These are phyloP conservation scores for Daldinia eschscholtzii DNA, from an alignment of 2,329 filamentous ascomycete species.

Conservation along the genomic window DNA sequence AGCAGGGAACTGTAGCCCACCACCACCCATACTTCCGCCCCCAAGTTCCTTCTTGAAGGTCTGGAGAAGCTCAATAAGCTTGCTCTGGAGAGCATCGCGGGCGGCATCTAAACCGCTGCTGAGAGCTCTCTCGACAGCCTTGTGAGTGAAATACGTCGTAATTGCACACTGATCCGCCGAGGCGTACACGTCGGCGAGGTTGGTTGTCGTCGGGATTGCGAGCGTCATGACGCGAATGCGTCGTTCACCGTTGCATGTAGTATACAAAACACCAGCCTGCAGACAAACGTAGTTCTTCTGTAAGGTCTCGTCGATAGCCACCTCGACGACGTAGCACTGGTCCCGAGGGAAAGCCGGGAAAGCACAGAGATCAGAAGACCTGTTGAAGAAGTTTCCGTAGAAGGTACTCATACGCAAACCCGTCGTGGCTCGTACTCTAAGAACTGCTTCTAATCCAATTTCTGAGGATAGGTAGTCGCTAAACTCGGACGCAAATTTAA, in stretches of 20 bases:
- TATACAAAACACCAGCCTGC: slow-evolving; percentile 95
- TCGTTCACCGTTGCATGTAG: slow-evolving; percentile 96
- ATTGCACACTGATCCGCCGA: slow-evolving; percentile 95
- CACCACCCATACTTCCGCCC: slow-evolving; percentile 91
- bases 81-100: slow-evolving; percentile 88
- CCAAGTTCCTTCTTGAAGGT: slow-evolving; percentile 98
- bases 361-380: slow-evolving; percentile 95
- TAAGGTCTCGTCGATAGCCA: slow-evolving; percentile 95
- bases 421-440: slow-evolving; percentile 94
- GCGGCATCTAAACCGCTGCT: slow-evolving; percentile 90
- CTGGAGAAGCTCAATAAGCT: slow-evolving; percentile 90
- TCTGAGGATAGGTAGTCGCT: slow-evolving; percentile 97
- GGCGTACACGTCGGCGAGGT: slow-evolving; percentile 90
- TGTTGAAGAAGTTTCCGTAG: slow-evolving; percentile 99
- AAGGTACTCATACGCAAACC: slow-evolving; percentile 97
- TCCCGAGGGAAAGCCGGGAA: slow-evolving; percentile 98
- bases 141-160: slow-evolving; percentile 95
- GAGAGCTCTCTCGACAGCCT: slow-evolving; percentile 91
- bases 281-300: slow-evolving; percentile 92
- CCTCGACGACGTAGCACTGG: slow-evolving; percentile 97
- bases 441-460: slow-evolving; percentile 94
- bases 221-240: slow-evolving; percentile 95
- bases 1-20: slow-evolving; percentile 91
- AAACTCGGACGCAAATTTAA: slow-evolving; percentile 97
- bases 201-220: slow-evolving; percentile 91